Conservation (phyloP, 164 flowering plant species). For the Cinnamomum micranthum region DNA sequence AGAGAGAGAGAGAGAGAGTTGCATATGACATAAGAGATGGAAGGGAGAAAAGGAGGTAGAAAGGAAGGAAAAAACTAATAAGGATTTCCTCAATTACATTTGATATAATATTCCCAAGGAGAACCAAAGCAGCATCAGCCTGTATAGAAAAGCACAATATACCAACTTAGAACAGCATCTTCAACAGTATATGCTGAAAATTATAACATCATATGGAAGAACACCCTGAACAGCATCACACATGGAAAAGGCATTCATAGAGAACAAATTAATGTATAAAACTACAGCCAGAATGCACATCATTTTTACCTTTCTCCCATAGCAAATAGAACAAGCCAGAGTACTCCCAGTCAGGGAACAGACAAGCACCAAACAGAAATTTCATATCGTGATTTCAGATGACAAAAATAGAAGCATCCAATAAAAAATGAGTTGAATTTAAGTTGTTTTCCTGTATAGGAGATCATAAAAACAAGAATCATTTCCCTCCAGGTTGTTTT, state of each 20-base stretch:
- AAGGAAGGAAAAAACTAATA: background rate
- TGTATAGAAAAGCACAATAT: slow-evolving; percentile 22
- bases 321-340: too few species aligned
- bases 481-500: too few species aligned
- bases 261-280: too few species aligned
- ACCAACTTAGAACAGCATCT: slow-evolving; percentile 3
- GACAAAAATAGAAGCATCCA: too few species aligned
- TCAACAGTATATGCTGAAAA: background rate
- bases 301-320: too few species aligned
- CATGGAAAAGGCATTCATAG: too few species aligned
- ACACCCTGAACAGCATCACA: too few species aligned
- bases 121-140: slow-evolving; percentile 84
- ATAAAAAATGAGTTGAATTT: too few species aligned
- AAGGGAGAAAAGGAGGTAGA: background rate
- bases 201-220: too few species aligned
- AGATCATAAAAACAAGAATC: too few species aligned
- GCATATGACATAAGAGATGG: background rate
- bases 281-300: too few species aligned
- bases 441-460: too few species aligned
- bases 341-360: background rate
- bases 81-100: slow-evolving; percentile 40
- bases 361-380: background rate
- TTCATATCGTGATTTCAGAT: background rate
- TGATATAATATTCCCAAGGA: slow-evolving; percentile 63
- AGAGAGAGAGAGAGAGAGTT: background rate